phyloP scores from a whole-genome alignment of 2,329 filamentous ascomycete genomes.

The Penicillium freii region DNA sequence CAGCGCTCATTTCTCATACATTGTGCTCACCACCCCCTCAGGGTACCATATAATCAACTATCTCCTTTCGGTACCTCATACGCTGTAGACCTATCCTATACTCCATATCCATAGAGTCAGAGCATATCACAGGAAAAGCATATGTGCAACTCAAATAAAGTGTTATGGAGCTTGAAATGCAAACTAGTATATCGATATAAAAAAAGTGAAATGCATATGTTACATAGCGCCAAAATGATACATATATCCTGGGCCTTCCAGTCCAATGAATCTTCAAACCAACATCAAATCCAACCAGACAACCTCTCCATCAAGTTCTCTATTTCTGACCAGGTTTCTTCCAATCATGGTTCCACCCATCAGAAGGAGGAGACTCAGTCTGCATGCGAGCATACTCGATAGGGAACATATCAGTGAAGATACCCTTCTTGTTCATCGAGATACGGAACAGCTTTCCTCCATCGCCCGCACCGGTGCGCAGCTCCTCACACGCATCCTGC shows the following conservation, averaged over 20 bases:
- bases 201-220: slow-evolving; percentile 22
- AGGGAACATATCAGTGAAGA: slow-evolving; percentile 73
- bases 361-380: slow-evolving; percentile 74
- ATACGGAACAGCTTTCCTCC: slow-evolving; percentile 70
- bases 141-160: not conserved
- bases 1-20: slow-evolving; percentile 12
- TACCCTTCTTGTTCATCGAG: slow-evolving; percentile 85
- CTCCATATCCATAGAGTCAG: not conserved
- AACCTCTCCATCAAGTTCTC: not conserved
- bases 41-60: slow-evolving; percentile 12
- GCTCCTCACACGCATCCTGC: slow-evolving; percentile 78
- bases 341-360: slow-evolving; percentile 94
- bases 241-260: slow-evolving; percentile 13
- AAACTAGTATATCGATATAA: not conserved
- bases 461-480: slow-evolving; percentile 56
- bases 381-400: slow-evolving; percentile 77
- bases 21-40: slow-evolving; percentile 6
- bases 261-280: not conserved
- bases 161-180: not conserved
- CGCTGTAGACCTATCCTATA: not conserved
- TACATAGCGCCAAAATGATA: slow-evolving; percentile 29
- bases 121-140: not conserved
- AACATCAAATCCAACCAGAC: slow-evolving; percentile 1
- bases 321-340: slow-evolving; percentile 54
- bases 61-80: slow-evolving; percentile 1